Conservation (phyloP, 139 green algal genomes). For the Asterochloris sp. region DNA sequence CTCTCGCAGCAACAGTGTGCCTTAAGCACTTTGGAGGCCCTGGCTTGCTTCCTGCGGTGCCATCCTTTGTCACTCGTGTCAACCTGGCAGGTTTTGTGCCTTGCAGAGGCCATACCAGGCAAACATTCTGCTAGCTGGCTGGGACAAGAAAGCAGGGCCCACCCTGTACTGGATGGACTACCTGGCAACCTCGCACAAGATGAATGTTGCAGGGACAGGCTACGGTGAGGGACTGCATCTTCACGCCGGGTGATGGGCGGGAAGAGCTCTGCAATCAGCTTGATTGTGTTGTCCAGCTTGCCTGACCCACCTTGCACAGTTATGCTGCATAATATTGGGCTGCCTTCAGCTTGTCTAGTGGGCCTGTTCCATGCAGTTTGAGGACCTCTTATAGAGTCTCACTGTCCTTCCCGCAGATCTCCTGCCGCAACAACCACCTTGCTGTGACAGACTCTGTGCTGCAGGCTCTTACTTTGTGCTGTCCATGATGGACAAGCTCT, state of each 20-base stretch:
- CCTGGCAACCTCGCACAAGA: conserved; percentile 93
- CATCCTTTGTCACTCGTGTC: no score
- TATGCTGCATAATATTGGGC: no score
- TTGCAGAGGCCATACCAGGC: conserved; percentile 85
- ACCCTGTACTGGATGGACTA: conserved; percentile 98
- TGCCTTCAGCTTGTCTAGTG: not conserved
- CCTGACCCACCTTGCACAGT: not conserved
- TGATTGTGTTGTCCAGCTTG: not conserved
- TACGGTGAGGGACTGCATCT: conserved; percentile 69
- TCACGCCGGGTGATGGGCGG: no score
- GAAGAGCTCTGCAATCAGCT: not conserved
- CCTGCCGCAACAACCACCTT: not conserved
- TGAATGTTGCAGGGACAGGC: conserved; percentile 94
- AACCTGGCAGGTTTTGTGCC: not conserved
- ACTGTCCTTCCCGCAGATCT: not conserved
- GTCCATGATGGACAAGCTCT: conserved; percentile 95
- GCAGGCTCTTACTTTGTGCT: conserved; percentile 90
- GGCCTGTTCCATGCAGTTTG: not conserved
- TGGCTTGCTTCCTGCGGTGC: no score
- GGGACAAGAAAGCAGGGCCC: conserved; percentile 76
- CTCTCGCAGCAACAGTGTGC: no score
- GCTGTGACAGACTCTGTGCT: conserved; percentile 1
- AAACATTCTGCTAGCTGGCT: conserved; percentile 95
- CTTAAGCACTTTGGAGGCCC: no score
- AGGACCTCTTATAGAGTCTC: not conserved